Percentiles rank a stretch among this genome's conserved stretches.
These are phyloP conservation scores for Scheffersomyces quercinus DNA, from an alignment of 1,139 yeast genomes.

Conservation along the genomic window DNA sequence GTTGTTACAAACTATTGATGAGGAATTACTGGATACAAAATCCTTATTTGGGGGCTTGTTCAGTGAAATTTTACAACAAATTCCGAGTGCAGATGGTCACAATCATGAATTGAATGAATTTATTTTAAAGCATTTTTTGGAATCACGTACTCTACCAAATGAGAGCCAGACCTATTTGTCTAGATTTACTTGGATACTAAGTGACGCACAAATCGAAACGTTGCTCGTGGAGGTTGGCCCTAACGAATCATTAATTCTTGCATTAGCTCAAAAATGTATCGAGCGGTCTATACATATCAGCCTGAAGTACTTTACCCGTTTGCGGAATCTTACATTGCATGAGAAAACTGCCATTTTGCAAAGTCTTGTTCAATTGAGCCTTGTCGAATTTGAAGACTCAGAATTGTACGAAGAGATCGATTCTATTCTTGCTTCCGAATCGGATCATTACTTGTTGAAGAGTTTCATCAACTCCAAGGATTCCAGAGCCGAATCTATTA, in stretches of 20 bases:
- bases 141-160: conserved; percentile 1
- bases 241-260: neutral
- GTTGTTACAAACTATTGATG: conserved; percentile 4
- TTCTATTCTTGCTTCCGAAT: conserved; percentile 12
- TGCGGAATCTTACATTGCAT: neutral
- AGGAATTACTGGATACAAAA: conserved; percentile 15
- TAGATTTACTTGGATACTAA: conserved; percentile 26
- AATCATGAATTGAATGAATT: conserved; percentile 10
- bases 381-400: conserved; percentile 22
- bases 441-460: conserved; percentile 23
- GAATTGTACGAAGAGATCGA: conserved; percentile 15
- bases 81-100: conserved; percentile 14
- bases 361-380: conserved; percentile 19
- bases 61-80: conserved; percentile 39
- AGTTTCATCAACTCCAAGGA: conserved; percentile 16
- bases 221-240: neutral
- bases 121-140: conserved; percentile 13
- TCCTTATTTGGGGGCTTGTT: conserved; percentile 30
- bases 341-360: neutral
- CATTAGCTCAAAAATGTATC: neutral
- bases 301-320: neutral
- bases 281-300: neutral
- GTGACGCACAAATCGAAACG: conserved; percentile 15
- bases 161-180: conserved; percentile 14
- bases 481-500: conserved; percentile 9